These are phyloP conservation scores for Sclerotinia subarctica DNA, from an alignment of 2,329 filamentous ascomycete genomes.

Conservation along the genomic window DNA sequence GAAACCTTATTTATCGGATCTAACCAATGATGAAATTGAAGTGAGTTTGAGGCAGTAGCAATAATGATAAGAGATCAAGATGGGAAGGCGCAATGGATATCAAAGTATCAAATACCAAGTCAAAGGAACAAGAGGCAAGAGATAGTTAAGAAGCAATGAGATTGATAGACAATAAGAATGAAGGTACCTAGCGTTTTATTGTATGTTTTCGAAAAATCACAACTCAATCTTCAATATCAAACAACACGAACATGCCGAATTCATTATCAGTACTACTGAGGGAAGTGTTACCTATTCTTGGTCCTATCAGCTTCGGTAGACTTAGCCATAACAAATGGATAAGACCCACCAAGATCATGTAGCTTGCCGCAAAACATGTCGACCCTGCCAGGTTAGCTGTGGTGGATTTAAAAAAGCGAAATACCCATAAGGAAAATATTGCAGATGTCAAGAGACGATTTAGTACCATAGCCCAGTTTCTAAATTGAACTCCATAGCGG, in stretches of 20 bases:
- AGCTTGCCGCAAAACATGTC: conserved; percentile 14
- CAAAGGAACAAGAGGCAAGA: background rate
- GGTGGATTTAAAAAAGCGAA: background rate
- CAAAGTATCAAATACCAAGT: background rate
- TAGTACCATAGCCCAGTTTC: background rate
- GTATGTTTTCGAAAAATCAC: background rate
- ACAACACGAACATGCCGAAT: background rate
- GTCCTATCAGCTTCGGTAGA: conserved; percentile 11
- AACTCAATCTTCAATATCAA: conserved; percentile 2
- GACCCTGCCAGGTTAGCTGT: conserved; percentile 3
- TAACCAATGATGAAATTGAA: background rate
- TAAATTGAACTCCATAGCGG: background rate
- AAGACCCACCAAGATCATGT: conserved; percentile 15
- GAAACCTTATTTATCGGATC: background rate
- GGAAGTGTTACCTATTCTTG: background rate
- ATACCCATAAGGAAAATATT: background rate
- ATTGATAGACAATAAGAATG: background rate
- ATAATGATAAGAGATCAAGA: background rate
- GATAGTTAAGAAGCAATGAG: background rate
- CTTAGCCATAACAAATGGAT: conserved; percentile 7
- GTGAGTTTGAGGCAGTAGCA: background rate
- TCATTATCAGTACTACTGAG: background rate
- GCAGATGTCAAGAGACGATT: background rate
- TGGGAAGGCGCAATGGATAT: background rate
- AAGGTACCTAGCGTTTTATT: background rate